phyloP scores from a whole-genome alignment of 148 eudicot genomes.

The Cornus suecica region DNA sequence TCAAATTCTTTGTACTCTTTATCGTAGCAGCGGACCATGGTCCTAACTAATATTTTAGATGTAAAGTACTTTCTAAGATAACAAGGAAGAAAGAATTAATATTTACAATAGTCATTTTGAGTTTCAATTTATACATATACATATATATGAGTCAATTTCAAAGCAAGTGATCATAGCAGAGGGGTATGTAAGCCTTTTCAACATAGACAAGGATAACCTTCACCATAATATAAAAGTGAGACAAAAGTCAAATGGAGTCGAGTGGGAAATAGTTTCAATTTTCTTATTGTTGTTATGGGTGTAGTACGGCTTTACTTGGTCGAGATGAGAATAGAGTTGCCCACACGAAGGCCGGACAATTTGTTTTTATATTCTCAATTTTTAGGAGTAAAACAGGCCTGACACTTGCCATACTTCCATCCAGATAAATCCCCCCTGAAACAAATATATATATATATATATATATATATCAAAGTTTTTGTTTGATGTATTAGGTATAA shows the following conservation, averaged over 20 bases:
- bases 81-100: too few relatives aligned
- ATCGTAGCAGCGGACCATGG: too few relatives aligned
- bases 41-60: too few relatives aligned
- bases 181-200: background rate
- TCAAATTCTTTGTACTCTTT: too few relatives aligned
- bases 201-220: background rate
- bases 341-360: slow-evolving; percentile 21
- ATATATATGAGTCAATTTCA: too few relatives aligned
- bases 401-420: slow-evolving; percentile 4
- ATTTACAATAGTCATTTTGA: too few relatives aligned
- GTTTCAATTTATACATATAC: too few relatives aligned
- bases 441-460: background rate
- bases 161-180: background rate
- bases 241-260: background rate
- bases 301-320: background rate
- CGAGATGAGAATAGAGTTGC: slow-evolving; percentile 12
- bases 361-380: background rate
- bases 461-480: background rate
- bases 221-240: background rate
- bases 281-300: background rate
- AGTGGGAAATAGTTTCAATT: background rate
- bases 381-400: slow-evolving; percentile 1
- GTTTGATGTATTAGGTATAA: background rate
- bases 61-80: too few relatives aligned
- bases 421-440: background rate